Percentiles rank a stretch among this genome's conserved stretches.
Evolutionary conservation across 2,329 filamentous ascomycete genomes (phyloP).

Genomic region (Gaeumannomyces sp.): DNA sequence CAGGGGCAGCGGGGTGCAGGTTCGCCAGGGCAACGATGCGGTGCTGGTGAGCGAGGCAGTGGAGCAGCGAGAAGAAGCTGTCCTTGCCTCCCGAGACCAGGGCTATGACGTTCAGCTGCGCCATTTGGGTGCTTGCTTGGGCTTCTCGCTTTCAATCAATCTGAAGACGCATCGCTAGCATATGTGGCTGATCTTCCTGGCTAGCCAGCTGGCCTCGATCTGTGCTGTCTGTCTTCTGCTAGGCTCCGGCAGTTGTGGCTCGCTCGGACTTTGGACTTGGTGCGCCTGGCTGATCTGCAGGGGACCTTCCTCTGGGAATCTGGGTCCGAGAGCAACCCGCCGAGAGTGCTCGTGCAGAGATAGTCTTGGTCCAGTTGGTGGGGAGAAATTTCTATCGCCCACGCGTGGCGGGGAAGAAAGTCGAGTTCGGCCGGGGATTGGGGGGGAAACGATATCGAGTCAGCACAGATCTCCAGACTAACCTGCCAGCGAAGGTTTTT

Average conservation of each 20-base stretch:
- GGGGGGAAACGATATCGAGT: neutral
- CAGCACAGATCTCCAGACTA: neutral
- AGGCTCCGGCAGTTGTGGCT: neutral
- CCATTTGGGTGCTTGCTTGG: slow-evolving; percentile 11
- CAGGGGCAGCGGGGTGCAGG: slow-evolving; percentile 53
- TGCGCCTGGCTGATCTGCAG: neutral
- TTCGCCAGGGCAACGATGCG: slow-evolving; percentile 84
- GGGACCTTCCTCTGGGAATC: neutral
- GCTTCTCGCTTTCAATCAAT: slow-evolving; percentile 27
- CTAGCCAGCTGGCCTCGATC: neutral
- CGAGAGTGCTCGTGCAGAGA: too few relatives aligned
- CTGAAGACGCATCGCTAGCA: slow-evolving; percentile 7
- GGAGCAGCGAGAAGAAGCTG: slow-evolving; percentile 87
- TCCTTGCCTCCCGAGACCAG: slow-evolving; percentile 96
- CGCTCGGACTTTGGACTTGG: neutral
- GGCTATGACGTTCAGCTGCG: slow-evolving; percentile 68
- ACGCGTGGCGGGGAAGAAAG: neutral
- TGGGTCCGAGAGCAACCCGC: too few relatives aligned
- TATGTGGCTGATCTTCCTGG: neutral
- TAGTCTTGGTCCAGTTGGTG: neutral
- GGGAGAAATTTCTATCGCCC: neutral
- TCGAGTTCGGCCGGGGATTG: too few relatives aligned
- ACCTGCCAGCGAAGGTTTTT: neutral
- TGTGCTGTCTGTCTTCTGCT: neutral
- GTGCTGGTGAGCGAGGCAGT: slow-evolving; percentile 83